These are phyloP conservation scores for Polyporus arcularius DNA, from an alignment of 768 basidiomycete genomes.

Conservation along the genomic window DNA sequence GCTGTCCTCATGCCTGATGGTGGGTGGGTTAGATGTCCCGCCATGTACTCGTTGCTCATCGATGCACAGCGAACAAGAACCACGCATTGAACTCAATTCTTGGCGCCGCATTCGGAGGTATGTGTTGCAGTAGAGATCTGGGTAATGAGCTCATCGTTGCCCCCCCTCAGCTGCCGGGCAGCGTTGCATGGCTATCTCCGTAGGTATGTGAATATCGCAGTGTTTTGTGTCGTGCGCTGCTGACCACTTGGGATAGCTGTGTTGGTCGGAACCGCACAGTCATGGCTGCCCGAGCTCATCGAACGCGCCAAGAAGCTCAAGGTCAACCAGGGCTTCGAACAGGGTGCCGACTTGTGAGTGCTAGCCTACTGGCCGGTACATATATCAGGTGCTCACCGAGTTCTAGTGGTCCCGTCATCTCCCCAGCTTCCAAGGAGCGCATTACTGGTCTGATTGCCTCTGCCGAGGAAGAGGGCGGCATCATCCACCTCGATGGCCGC, in stretches of 20 bases:
- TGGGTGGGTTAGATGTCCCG: conserved; percentile 33
- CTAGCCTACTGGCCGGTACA: background rate
- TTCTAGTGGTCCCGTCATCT: conserved; percentile 73
- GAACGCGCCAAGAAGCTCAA: conserved; percentile 79
- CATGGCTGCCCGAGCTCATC: conserved; percentile 86
- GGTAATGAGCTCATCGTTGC: background rate
- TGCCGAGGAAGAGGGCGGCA: conserved; percentile 78
- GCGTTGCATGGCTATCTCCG: conserved; percentile 95
- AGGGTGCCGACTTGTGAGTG: conserved; percentile 77
- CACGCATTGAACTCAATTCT: conserved; percentile 88
- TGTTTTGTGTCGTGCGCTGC: background rate
- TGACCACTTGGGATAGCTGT: conserved; percentile 45
- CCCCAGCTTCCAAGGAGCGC: conserved; percentile 78
- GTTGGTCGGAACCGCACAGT: conserved; percentile 75
- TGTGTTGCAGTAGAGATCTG: conserved; percentile 13
- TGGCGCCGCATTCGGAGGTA: conserved; percentile 92
- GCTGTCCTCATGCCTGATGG: conserved; percentile 93
- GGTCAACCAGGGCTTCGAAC: conserved; percentile 90
- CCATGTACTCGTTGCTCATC: background rate
- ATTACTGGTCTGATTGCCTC: conserved; percentile 76
- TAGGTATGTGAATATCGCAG: conserved; percentile 51
- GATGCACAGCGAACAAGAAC: conserved; percentile 81
- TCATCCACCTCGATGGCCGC: conserved; percentile 86
- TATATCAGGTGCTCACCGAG: background rate
- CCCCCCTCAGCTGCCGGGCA: conserved; percentile 80